Evolutionary conservation across 306 rosid genomes (phyloP), one percentile per base, ranked within the genome.

Genomic region (Pueraria montana): DNA sequence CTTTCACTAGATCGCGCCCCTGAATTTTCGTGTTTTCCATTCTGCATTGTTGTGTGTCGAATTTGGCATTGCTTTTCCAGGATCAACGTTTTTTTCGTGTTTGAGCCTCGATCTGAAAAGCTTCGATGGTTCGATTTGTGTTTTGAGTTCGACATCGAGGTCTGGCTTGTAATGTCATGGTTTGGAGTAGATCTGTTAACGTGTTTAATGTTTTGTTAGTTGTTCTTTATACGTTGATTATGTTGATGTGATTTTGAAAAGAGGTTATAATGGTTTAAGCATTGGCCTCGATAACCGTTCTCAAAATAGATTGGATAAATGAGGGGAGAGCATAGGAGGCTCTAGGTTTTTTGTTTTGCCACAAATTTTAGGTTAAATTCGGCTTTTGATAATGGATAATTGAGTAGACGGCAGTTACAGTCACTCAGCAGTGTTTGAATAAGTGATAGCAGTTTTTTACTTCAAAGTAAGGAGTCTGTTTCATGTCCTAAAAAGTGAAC

Each of bases 171-270:
- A 45, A 61, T 82, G 83, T 84, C 81, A 18, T 84, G 45, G 18
- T 77, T 23, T 68, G 18, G 40, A 65, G 21, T 88, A 80, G 96
- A 93, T 91, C 94, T 90, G 83, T 11, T 38, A 16, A 49, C 9
- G 21, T 10, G 34, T 59, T 5, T 49, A 12, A 0, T 4, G 10
- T 40, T 73, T 52, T 40, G 21, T 7, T 64, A 45, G 3, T 12
- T 59, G 1, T 64, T 45, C 30, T 84, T 56, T 10, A 23, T 14
- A 6, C 18, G 11, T 46, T 75, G 16, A 62, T 77, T 42, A 9
- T 52, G 49, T 17, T 11, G 42, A 52, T 64, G 18, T 14, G 42
- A 11, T 61, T 77, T 53, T 46, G 32, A 2, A 46, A 56, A 16
- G 76, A 30, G 56, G 24, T 85, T 70, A 3, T 49, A 9, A 21